Percentiles rank a stretch among this genome's conserved stretches.
Conservation (phyloP, 768 basidiomycete genomes). For the Rubroboletus satanas region DNA sequence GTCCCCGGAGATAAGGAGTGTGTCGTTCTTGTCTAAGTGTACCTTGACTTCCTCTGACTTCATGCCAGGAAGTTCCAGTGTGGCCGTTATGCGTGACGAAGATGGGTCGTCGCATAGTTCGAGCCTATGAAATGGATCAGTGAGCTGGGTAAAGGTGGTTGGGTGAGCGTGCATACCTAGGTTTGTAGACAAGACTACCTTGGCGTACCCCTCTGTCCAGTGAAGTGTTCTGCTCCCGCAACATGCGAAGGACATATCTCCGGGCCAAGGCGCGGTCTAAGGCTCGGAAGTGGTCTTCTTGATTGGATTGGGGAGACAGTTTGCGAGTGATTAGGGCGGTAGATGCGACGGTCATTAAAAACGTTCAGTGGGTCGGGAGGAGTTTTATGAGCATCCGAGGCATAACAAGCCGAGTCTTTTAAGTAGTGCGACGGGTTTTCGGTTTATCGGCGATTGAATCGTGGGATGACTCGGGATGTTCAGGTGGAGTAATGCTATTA, state of each 20-base stretch:
- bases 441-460: too few relatives aligned
- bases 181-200: conserved; percentile 31
- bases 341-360: conserved; percentile 25
- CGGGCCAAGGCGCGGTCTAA: conserved; percentile 31
- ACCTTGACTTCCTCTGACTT: conserved; percentile 34
- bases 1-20: conserved; percentile 35
- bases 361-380: not conserved
- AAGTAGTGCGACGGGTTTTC: not conserved
- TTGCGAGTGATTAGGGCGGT: conserved; percentile 20
- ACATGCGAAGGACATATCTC: conserved; percentile 24
- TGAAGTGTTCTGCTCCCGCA: conserved; percentile 20
- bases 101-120: conserved; percentile 38
- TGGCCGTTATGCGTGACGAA: conserved; percentile 31
- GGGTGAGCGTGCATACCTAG: conserved; percentile 23
- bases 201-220: conserved; percentile 21
- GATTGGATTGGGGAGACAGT: conserved; percentile 21
- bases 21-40: conserved; percentile 28
- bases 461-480: too few relatives aligned
- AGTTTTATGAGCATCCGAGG: not conserved
- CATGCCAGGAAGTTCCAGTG: conserved; percentile 40
- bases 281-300: conserved; percentile 29
- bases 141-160: not conserved
- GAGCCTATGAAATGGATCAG: conserved; percentile 30
- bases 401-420: not conserved
- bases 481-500: too few relatives aligned